These are phyloP conservation scores for Silene latifolia DNA, from an alignment of 148 eudicot species.

Conservation along the genomic window DNA sequence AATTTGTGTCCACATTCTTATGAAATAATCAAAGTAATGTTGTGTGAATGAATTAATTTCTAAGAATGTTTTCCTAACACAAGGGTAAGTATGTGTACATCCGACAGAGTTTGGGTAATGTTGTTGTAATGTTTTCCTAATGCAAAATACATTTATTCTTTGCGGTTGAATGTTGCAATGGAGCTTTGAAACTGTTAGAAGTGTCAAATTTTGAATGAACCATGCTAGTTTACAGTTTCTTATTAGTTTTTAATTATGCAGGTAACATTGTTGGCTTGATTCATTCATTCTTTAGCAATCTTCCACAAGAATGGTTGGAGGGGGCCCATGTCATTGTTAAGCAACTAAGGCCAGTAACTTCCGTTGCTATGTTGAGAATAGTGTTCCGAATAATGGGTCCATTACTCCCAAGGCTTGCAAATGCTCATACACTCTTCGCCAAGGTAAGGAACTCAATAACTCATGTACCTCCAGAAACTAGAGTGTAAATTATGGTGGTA, in stretches of 20 bases:
- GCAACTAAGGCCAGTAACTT: constrained; percentile 81
- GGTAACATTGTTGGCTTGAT: constrained; percentile 82
- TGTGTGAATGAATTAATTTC: no score
- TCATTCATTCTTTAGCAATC: constrained; percentile 84
- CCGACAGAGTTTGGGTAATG: no score
- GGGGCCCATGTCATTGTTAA: constrained; percentile 70
- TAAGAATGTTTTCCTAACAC: no score
- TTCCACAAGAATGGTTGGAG: constrained; percentile 98
- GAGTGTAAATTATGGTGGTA: not conserved
- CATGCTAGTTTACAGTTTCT: constrained; percentile 13
- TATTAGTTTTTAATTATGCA: constrained; percentile 25
- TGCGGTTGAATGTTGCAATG: not conserved
- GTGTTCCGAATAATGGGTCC: constrained; percentile 96
- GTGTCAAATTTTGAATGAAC: not conserved
- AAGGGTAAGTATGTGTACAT: no score
- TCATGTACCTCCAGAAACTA: not conserved
- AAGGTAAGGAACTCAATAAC: constrained; percentile 68
- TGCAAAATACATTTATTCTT: not conserved
- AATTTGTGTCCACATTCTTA: no score
- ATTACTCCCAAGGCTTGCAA: constrained; percentile 87
- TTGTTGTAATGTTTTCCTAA: no score
- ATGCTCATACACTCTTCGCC: constrained; percentile 80
- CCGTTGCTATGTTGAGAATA: constrained; percentile 89
- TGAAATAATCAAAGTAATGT: no score
- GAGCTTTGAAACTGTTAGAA: not conserved